Percentiles rank a stretch among this genome's conserved stretches.
These are phyloP conservation scores for Fagopyrum esculentum DNA, from an alignment of 148 eudicot species.

Conservation along the genomic window DNA sequence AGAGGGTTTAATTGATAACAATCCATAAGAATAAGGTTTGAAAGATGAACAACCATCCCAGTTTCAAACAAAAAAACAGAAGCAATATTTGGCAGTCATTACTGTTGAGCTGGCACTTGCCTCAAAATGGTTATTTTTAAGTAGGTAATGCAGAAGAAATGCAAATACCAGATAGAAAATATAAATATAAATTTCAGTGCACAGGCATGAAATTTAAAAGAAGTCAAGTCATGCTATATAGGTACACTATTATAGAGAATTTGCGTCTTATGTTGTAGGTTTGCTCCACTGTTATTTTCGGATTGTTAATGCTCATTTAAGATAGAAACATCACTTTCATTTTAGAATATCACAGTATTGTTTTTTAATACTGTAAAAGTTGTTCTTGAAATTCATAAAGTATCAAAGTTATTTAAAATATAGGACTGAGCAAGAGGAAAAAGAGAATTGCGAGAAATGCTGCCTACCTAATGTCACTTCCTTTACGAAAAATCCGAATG, in stretches of 20 bases:
- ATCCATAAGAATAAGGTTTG: too few relatives aligned
- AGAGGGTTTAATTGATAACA: too few relatives aligned
- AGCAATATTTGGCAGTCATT: too few relatives aligned
- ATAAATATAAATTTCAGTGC: too few relatives aligned
- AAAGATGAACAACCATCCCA: too few relatives aligned
- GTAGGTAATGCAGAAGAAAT: background rate
- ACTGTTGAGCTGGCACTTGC: background rate
- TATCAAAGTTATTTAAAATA: background rate
- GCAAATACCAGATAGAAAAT: too few relatives aligned
- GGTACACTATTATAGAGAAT: too few relatives aligned
- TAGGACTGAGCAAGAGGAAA: background rate
- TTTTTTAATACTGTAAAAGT: background rate
- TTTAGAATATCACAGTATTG: background rate
- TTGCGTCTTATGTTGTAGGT: too few relatives aligned
- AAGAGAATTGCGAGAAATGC: background rate
- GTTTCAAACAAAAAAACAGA: too few relatives aligned
- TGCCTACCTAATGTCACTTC: constrained; percentile 62
- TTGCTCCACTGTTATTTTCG: background rate
- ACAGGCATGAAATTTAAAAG: too few relatives aligned
- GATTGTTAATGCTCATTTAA: background rate
- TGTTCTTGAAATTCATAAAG: background rate
- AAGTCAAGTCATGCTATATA: too few relatives aligned
- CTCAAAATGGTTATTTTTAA: background rate
- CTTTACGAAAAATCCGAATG: constrained; percentile 89
- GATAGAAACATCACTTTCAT: background rate